These are phyloP conservation scores for Skeletonema costatum DNA, from an alignment of 108 stramenopile genomes.

Conservation along the genomic window DNA sequence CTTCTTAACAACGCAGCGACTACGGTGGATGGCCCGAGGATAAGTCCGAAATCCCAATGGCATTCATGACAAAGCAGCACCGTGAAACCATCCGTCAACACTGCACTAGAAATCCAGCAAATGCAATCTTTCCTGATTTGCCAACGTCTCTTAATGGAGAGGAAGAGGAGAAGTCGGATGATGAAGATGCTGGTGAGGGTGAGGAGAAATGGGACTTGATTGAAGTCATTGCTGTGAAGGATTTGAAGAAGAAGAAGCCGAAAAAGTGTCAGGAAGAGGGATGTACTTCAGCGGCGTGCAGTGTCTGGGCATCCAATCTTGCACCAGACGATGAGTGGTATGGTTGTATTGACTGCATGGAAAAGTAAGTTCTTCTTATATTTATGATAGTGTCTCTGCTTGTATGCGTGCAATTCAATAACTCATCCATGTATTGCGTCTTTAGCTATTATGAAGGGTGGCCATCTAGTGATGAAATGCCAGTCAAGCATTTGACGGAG, in stretches of 20 bases:
- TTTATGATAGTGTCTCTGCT: no score
- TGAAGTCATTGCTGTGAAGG: neutral
- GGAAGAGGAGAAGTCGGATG: neutral
- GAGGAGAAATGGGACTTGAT: neutral
- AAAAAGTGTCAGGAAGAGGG: neutral
- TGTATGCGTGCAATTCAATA: neutral
- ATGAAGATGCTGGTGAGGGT: neutral
- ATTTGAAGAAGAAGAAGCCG: constrained; percentile 1
- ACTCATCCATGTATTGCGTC: neutral
- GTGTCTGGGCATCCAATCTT: constrained; percentile 26
- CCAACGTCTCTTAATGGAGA: constrained; percentile 1
- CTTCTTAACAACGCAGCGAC: neutral
- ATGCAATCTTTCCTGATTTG: neutral
- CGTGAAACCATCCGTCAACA: neutral
- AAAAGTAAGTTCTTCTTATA: constrained; percentile 1
- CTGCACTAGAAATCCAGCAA: neutral
- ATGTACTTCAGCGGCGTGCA: constrained; percentile 23
- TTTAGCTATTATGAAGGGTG: constrained; percentile 65
- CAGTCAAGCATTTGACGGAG: constrained; percentile 51
- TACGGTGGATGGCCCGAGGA: neutral
- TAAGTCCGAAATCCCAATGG: neutral
- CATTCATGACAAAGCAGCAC: neutral
- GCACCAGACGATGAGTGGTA: constrained; percentile 45
- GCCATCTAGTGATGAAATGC: constrained; percentile 57
- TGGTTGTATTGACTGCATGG: constrained; percentile 61